Conservation (phyloP, 306 rosid species). For the Crataegus laevigata region DNA sequence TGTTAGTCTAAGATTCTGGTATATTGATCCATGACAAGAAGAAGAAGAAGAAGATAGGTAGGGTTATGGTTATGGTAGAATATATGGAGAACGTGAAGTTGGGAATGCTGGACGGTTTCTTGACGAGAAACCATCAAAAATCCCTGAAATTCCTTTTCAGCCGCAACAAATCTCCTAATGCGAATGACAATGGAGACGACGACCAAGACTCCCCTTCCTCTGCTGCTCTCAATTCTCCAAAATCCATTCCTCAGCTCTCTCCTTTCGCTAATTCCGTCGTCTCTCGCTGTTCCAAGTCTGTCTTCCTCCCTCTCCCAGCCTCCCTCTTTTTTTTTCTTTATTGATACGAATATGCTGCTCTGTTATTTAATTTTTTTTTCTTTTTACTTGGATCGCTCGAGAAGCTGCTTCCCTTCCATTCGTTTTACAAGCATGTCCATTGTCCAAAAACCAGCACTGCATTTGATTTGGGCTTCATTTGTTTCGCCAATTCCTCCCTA, state of each 20-base stretch:
- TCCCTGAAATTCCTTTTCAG: constrained; percentile 47
- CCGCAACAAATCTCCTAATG: constrained; percentile 20
- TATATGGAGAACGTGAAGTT: constrained; percentile 22
- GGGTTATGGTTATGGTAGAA: too few species aligned
- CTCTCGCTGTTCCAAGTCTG: constrained; percentile 65
- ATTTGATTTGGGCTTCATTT: neutral
- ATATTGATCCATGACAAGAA: neutral
- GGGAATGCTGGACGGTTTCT: constrained; percentile 37
- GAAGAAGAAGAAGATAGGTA: neutral
- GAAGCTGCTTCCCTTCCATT: neutral
- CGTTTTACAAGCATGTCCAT: too few species aligned
- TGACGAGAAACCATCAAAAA: constrained; percentile 27
- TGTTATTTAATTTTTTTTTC: neutral
- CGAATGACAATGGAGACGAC: neutral
- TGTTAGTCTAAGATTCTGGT: too few species aligned
- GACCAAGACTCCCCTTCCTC: neutral
- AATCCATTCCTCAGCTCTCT: constrained; percentile 71
- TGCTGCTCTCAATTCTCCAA: constrained; percentile 26
- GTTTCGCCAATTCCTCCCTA: neutral
- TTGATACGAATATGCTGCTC: neutral
- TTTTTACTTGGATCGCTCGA: neutral
- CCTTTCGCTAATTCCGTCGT: constrained; percentile 76
- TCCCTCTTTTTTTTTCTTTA: neutral
- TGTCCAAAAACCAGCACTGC: neutral
- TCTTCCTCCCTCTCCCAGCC: neutral